Evolutionary conservation across 108 stramenopile genomes (phyloP).

Genomic region (Mediolabrus comicus): DNA sequence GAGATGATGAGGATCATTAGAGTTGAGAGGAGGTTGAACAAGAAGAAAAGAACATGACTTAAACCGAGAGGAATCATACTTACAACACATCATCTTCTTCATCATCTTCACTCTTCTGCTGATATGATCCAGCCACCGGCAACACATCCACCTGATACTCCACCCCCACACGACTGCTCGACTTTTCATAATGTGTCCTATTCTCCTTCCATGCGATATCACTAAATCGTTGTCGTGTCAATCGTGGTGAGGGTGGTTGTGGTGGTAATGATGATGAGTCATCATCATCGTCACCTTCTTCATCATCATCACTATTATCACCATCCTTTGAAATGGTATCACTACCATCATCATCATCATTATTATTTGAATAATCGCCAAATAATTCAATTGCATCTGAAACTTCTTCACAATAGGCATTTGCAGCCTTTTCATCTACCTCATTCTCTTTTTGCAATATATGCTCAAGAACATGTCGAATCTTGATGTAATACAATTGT

Average conservation of each 20-base stretch:
- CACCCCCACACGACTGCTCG: constrained; percentile 59
- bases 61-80: neutral
- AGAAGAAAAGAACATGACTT: neutral
- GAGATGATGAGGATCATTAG: neutral
- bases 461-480: constrained; percentile 48
- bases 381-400: constrained; percentile 7
- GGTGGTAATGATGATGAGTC: neutral
- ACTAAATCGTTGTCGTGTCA: constrained; percentile 12
- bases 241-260: neutral
- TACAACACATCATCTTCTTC: constrained; percentile 9
- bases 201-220: constrained; percentile 72
- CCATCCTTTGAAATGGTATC: neutral
- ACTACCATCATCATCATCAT: neutral
- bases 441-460: constrained; percentile 38
- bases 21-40: neutral
- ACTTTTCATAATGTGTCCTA: constrained; percentile 54
- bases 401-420: constrained; percentile 23
- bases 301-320: neutral
- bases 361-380: neutral
- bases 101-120: neutral
- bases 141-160: constrained; percentile 58
- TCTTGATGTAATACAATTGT: constrained; percentile 39
- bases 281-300: neutral
- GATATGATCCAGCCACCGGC: constrained; percentile 44
- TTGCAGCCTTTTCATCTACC: constrained; percentile 43